A percentile compares a stretch with the other conserved stretches of the same genome.
These are phyloP conservation scores for Kazachstania taianensis DNA, from an alignment of 805 yeast species.

Conservation along the genomic window DNA sequence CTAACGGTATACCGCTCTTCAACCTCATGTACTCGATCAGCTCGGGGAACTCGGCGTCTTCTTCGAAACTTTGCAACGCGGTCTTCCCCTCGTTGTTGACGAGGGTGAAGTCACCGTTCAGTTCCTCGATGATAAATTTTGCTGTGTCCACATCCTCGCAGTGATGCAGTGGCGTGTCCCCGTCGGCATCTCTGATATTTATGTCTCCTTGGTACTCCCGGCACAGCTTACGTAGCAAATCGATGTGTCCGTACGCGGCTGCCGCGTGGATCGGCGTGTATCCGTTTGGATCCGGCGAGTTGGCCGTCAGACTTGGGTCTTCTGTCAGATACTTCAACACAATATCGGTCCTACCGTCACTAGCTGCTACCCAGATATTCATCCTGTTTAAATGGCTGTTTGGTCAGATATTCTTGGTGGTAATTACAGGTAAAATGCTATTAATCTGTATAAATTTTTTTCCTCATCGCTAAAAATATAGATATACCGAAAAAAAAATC, in stretches of 20 bases:
- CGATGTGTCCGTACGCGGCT: conserved; percentile 79
- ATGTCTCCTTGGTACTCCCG: conserved; percentile 60
- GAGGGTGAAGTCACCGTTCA: conserved; percentile 53
- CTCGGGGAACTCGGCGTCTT: conserved; percentile 80
- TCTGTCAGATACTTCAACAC: conserved; percentile 46
- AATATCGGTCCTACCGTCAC: conserved; percentile 58
- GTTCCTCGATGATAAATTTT: conserved; percentile 50
- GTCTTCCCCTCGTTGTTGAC: conserved; percentile 70
- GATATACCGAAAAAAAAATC: background rate
- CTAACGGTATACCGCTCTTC: conserved; percentile 24
- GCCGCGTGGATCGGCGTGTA: conserved; percentile 98
- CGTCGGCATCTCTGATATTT: conserved; percentile 75
- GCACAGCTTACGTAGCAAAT: conserved; percentile 37
- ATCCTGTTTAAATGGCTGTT: too few species aligned
- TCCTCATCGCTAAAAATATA: conserved; percentile 1
- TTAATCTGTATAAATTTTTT: too few species aligned
- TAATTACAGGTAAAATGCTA: background rate
- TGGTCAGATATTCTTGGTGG: background rate
- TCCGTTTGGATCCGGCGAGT: conserved; percentile 82
- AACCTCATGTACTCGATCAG: conserved; percentile 52
- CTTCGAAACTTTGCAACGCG: conserved; percentile 62
- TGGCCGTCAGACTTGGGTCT: conserved; percentile 45
- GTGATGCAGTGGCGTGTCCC: conserved; percentile 92
- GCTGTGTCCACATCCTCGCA: conserved; percentile 67
- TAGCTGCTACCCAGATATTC: conserved; percentile 92